Percentiles rank a stretch among this genome's conserved stretches.
Evolutionary conservation across 2,329 filamentous ascomycete genomes (phyloP).

Genomic region (Coniochaeta ligniaria): DNA sequence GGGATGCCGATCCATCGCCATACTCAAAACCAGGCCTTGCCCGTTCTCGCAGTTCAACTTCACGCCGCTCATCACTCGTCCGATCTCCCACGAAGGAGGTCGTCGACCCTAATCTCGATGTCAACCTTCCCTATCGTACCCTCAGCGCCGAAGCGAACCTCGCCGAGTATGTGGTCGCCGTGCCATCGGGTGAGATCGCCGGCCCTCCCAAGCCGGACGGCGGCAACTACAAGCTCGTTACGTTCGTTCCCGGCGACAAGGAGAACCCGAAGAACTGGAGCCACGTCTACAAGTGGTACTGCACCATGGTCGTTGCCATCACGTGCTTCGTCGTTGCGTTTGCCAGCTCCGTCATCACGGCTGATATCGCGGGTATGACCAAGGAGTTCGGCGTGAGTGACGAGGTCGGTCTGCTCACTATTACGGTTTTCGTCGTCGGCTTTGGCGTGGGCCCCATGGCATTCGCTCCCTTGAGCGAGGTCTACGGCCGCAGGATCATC

Average conservation of each 20-base stretch:
- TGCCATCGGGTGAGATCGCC: conserved; percentile 45
- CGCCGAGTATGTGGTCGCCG: conserved; percentile 52
- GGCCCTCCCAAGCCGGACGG: conserved; percentile 6
- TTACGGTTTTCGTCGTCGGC: conserved; percentile 73
- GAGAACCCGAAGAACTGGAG: conserved; percentile 85
- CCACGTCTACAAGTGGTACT: conserved; percentile 72
- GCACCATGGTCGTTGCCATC: conserved; percentile 74
- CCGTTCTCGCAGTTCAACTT: neutral
- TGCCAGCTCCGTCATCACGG: conserved; percentile 68
- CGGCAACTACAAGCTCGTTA: conserved; percentile 45
- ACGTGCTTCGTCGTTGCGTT: conserved; percentile 72
- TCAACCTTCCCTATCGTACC: conserved; percentile 49
- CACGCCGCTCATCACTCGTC: neutral
- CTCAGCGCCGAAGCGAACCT: conserved; percentile 44
- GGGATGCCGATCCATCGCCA: neutral
- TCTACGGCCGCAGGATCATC: conserved; percentile 64
- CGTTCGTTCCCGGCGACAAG: conserved; percentile 62
- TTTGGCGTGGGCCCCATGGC: conserved; percentile 74
- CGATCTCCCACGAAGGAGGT: conserved; percentile 1
- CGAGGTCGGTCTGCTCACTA: conserved; percentile 65
- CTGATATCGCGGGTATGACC: conserved; percentile 60
- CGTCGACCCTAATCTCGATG: conserved; percentile 19
- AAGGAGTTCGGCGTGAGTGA: conserved; percentile 60
- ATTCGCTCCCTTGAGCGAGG: conserved; percentile 72
- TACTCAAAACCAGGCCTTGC: neutral